Conservation (phyloP, 306 rosid species). For the Corylus avellana region DNA sequence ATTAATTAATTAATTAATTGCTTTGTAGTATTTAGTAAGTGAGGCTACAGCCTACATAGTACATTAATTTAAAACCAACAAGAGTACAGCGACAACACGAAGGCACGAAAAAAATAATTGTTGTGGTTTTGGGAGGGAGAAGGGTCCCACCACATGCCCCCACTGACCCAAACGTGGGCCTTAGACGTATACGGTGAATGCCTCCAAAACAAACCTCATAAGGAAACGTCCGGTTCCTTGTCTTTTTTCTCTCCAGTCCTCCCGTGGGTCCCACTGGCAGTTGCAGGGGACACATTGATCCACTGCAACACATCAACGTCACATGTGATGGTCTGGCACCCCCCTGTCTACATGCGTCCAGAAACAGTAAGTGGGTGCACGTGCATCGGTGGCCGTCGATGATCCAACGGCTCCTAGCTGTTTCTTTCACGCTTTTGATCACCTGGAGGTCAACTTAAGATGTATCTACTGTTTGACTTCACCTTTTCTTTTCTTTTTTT, state of each 20-base stretch:
- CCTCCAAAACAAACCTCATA: slow-evolving; percentile 4
- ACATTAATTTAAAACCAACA: too few species aligned
- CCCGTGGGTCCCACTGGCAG: slow-evolving; percentile 16
- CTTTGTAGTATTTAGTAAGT: too few species aligned
- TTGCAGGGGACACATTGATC: slow-evolving; percentile 16
- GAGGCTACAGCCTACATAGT: too few species aligned
- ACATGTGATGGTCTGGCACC: slow-evolving; percentile 46
- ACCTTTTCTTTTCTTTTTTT: too few species aligned
- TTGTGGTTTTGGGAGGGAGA: not conserved
- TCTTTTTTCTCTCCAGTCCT: not conserved
- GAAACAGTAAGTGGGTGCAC: slow-evolving; percentile 24
- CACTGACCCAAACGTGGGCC: not conserved
- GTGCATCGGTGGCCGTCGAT: slow-evolving; percentile 21
- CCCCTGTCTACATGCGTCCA: slow-evolving; percentile 23
- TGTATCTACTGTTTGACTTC: not conserved
- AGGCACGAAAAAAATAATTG: too few species aligned
- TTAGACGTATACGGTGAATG: not conserved
- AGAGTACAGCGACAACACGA: too few species aligned
- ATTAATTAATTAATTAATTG: too few species aligned
- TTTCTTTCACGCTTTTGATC: not conserved
- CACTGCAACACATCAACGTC: slow-evolving; percentile 39
- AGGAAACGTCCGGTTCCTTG: not conserved
- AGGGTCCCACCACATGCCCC: slow-evolving; percentile 32
- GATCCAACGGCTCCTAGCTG: not conserved
- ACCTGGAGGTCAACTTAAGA: not conserved